A percentile compares a stretch with the other conserved stretches of the same genome.
These are phyloP conservation scores for Dothistroma septosporum DNA, from an alignment of 2,329 filamentous ascomycete species.

Conservation along the genomic window DNA sequence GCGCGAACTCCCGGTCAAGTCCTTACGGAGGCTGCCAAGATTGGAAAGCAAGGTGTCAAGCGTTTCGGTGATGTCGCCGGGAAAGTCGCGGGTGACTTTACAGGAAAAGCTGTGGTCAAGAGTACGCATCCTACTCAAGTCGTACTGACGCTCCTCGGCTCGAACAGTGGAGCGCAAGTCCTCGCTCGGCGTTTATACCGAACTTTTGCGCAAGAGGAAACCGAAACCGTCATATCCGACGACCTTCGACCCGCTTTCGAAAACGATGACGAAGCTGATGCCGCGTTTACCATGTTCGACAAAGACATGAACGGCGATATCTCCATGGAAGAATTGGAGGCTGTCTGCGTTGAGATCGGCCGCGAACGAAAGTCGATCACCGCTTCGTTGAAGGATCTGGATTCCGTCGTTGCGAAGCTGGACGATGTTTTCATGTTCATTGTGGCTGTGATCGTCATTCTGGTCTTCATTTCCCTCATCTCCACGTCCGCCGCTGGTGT, in stretches of 20 bases:
- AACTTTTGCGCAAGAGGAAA: conserved; percentile 70
- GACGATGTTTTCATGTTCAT: conserved; percentile 87
- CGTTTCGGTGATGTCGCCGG: conserved; percentile 83
- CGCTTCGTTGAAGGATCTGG: conserved; percentile 87
- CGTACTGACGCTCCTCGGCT: conserved; percentile 70
- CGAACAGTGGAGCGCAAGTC: conserved; percentile 70
- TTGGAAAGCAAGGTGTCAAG: conserved; percentile 68
- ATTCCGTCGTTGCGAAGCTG: conserved; percentile 86
- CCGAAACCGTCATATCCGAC: conserved; percentile 71
- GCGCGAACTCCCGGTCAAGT: conserved; percentile 69
- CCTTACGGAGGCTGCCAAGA: conserved; percentile 65
- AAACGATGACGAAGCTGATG: conserved; percentile 78
- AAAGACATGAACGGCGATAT: conserved; percentile 97
- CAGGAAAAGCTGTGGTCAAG: conserved; percentile 63
- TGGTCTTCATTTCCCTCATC: conserved; percentile 85
- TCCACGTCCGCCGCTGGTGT: conserved; percentile 87
- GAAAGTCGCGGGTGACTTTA: conserved; percentile 85
- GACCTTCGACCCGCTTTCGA: conserved; percentile 77
- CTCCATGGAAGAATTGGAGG: conserved; percentile 88
- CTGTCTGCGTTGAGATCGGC: conserved; percentile 89
- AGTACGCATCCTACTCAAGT: conserved; percentile 81
- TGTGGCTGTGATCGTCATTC: conserved; percentile 71
- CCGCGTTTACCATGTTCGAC: conserved; percentile 88
- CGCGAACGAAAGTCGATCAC: conserved; percentile 93
- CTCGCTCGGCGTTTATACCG: conserved; percentile 84